phyloP scores from a whole-genome alignment of 2,329 filamentous ascomycete genomes.

The Zymoseptoria ardabiliae region DNA sequence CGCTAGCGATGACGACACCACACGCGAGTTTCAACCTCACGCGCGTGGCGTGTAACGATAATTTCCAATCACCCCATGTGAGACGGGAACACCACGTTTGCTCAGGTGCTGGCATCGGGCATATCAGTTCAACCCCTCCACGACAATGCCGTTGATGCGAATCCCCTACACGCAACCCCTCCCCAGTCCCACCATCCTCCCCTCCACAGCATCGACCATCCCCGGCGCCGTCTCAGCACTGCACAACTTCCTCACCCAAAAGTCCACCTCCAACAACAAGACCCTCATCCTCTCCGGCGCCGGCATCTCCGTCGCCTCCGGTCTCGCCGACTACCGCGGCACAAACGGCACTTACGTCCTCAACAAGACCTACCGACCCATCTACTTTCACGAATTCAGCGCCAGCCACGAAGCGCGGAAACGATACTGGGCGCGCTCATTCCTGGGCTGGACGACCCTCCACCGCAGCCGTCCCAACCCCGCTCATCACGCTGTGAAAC shows the following conservation, averaged over 20 bases:
- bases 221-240: conserved; percentile 71
- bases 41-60: neutral
- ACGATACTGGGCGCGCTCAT: conserved; percentile 92
- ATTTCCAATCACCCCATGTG: neutral
- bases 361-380: conserved; percentile 83
- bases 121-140: neutral
- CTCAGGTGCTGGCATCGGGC: neutral
- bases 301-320: conserved; percentile 87
- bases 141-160: conserved; percentile 54
- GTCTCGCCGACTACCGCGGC: conserved; percentile 87
- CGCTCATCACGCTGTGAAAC: conserved; percentile 68
- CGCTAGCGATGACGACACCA: neutral
- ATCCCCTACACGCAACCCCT: conserved; percentile 87
- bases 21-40: neutral
- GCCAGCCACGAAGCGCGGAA: conserved; percentile 75
- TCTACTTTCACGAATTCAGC: conserved; percentile 88
- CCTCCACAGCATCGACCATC: conserved; percentile 60
- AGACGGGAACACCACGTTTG: neutral
- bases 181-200: conserved; percentile 66
- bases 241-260: conserved; percentile 60
- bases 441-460: conserved; percentile 82
- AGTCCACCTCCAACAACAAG: conserved; percentile 38
- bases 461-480: conserved; percentile 71
- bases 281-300: conserved; percentile 70
- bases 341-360: conserved; percentile 84